Conservation (phyloP, 1,139 yeast species). For the Spencermartinsiella ligniputridi region DNA sequence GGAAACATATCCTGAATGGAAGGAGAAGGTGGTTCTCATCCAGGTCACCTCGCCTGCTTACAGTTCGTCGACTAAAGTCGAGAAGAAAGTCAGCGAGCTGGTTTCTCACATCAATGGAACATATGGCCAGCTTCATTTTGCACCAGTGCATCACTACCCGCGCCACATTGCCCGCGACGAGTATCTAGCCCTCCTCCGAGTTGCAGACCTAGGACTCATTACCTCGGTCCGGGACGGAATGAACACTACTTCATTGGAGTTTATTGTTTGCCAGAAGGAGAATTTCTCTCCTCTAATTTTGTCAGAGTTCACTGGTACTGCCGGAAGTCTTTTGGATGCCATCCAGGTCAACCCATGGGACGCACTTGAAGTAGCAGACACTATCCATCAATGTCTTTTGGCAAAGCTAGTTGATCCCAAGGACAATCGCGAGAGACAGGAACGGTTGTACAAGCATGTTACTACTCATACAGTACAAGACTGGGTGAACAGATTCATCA, state of each 20-base stretch:
- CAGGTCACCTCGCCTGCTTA: slow-evolving; percentile 86
- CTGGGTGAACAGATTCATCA: slow-evolving; percentile 70
- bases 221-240: slow-evolving; percentile 94
- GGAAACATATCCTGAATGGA: slow-evolving; percentile 89
- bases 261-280: slow-evolving; percentile 78
- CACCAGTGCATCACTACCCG: slow-evolving; percentile 89
- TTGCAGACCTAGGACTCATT: slow-evolving; percentile 84
- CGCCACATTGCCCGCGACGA: slow-evolving; percentile 85
- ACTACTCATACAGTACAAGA: slow-evolving; percentile 68
- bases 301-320: slow-evolving; percentile 92
- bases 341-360: slow-evolving; percentile 96
- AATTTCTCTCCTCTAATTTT: slow-evolving; percentile 71
- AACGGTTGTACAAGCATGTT: slow-evolving; percentile 56
- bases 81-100: slow-evolving; percentile 68
- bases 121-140: slow-evolving; percentile 72
- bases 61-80: slow-evolving; percentile 47
- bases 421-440: slow-evolving; percentile 37
- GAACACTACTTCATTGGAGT: slow-evolving; percentile 92
- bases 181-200: slow-evolving; percentile 79
- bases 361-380: slow-evolving; percentile 83
- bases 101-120: slow-evolving; percentile 62
- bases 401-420: slow-evolving; percentile 25
- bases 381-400: slow-evolving; percentile 66
- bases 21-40: slow-evolving; percentile 78
- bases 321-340: slow-evolving; percentile 74